Percentiles rank a stretch among this genome's conserved stretches.
Conservation (phyloP, 1,284 basidiomycete genomes). For the Bondarzewia mesenterica region DNA sequence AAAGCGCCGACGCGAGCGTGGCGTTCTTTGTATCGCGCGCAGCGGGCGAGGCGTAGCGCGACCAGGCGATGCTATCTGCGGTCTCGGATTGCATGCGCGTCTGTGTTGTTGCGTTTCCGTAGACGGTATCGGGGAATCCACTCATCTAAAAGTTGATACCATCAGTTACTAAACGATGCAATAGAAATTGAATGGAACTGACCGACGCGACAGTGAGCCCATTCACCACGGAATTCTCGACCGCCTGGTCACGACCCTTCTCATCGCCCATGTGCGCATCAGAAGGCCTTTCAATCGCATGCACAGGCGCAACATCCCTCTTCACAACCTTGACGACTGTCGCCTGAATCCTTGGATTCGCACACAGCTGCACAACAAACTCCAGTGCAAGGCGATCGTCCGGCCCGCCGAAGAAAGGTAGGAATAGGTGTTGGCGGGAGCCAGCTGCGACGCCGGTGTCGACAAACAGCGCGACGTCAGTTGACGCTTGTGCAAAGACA, state of each 20-base stretch:
- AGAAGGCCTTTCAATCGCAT: conserved; percentile 14
- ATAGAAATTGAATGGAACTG: conserved; percentile 6
- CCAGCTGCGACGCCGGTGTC: conserved; percentile 44
- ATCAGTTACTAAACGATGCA: background rate
- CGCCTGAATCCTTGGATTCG: conserved; percentile 38
- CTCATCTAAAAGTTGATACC: conserved; percentile 14
- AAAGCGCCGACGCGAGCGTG: conserved; percentile 27
- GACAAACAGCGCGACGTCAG: conserved; percentile 58
- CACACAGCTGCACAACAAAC: conserved; percentile 53
- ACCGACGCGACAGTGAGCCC: conserved; percentile 39
- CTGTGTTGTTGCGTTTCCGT: conserved; percentile 31
- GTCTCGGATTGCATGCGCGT: conserved; percentile 36
- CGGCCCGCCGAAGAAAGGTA: conserved; percentile 67
- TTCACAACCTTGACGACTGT: conserved; percentile 57
- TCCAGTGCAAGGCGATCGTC: conserved; percentile 59
- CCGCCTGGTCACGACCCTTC: conserved; percentile 15
- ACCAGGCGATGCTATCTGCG: conserved; percentile 32
- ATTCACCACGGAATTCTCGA: conserved; percentile 22
- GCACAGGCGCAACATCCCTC: conserved; percentile 26
- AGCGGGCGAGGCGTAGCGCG: conserved; percentile 31
- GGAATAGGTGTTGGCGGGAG: conserved; percentile 43
- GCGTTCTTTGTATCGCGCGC: conserved; percentile 15
- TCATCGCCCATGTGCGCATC: conserved; percentile 16
- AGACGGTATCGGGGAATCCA: conserved; percentile 37
- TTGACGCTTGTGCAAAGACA: conserved; percentile 43